Percentiles rank a stretch among this genome's conserved stretches.
Evolutionary conservation across 257 asterid species (phyloP).

Genomic region (Salvia splendens): DNA sequence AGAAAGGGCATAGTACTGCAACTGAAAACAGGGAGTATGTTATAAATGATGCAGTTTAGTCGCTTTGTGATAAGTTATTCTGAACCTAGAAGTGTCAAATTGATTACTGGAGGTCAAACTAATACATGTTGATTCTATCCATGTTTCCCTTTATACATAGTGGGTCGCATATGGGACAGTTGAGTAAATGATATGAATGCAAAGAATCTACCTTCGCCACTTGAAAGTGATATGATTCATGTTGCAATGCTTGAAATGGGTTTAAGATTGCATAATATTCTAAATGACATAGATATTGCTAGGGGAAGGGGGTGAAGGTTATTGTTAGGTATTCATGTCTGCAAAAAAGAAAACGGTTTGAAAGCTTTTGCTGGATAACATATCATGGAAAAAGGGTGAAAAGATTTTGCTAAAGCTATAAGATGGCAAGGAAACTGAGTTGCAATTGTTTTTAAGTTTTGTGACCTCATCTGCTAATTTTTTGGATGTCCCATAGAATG

Average conservation of each 20-base stretch:
- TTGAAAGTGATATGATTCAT: neutral
- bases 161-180: no score
- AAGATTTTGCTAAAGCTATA: slow-evolving; percentile 13
- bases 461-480: neutral
- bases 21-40: no score
- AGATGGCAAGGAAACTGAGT: neutral
- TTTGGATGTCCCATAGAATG: no score
- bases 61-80: no score
- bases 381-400: neutral
- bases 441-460: neutral
- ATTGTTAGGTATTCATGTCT: neutral
- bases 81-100: slow-evolving; percentile 1
- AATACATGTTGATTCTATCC: no score
- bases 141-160: no score
- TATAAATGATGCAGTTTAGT: neutral
- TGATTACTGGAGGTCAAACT: slow-evolving; percentile 5
- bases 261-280: neutral
- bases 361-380: slow-evolving; percentile 3
- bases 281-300: slow-evolving; percentile 8
- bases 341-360: neutral
- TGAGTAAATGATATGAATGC: no score
- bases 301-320: neutral
- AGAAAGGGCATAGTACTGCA: no score
- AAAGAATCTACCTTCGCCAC: neutral
- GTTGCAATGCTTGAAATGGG: neutral